Conservation (phyloP, 2,329 filamentous ascomycete species). For the Sporothrix sp. region DNA sequence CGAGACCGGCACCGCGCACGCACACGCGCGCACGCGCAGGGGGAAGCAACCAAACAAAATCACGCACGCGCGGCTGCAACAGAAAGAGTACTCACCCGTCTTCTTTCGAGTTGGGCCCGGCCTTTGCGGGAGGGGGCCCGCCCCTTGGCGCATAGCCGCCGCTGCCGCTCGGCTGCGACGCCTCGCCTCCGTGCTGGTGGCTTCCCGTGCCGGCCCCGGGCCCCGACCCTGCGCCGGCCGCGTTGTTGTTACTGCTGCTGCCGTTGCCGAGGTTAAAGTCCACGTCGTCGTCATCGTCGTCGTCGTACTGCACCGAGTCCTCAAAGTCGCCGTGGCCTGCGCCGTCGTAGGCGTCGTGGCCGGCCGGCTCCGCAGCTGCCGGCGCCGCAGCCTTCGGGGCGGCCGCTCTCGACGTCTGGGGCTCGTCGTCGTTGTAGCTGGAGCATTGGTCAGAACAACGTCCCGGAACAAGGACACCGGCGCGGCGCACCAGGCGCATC, state of each 20-base stretch:
- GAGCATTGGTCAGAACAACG: background rate
- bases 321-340: conserved; percentile 17
- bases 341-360: conserved; percentile 18
- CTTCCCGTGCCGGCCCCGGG: conserved; percentile 10
- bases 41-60: background rate
- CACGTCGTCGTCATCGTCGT: conserved; percentile 45
- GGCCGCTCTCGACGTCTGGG: conserved; percentile 21
- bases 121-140: conserved; percentile 20
- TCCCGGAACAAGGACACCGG: background rate
- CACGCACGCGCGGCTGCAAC: background rate
- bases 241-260: conserved; percentile 17
- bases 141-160: background rate
- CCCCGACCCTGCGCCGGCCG: conserved; percentile 3
- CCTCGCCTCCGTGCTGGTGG: conserved; percentile 22
- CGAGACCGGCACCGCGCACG: background rate
- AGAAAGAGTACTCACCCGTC: conserved; percentile 64
- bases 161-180: conserved; percentile 21
- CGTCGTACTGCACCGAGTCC: conserved; percentile 27
- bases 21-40: too few relatives aligned
- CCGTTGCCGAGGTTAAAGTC: conserved; percentile 43
- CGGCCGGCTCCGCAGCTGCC: background rate
- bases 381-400: conserved; percentile 14
- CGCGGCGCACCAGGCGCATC: too few relatives aligned
- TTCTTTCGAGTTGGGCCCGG: conserved; percentile 69
- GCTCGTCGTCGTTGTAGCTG: conserved; percentile 58